phyloP scores from a whole-genome alignment of 306 rosid genomes.

The Casuarina equisetifolia region DNA sequence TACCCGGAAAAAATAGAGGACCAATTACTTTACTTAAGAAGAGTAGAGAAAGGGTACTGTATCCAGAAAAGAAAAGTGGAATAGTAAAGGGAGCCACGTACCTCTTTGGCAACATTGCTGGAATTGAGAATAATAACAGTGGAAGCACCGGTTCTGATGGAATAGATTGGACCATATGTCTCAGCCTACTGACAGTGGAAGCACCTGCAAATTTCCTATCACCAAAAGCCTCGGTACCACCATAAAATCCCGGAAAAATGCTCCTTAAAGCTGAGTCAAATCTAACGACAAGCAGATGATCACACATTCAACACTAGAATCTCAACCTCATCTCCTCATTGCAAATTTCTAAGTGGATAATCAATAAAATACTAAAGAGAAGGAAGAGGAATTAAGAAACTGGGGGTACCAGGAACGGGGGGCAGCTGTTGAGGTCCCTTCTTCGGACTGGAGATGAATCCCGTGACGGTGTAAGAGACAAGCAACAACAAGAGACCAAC shows the following conservation, averaged over 20 bases:
- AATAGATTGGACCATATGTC: constrained; percentile 69
- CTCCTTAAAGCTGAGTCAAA: neutral
- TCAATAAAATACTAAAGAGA: neutral
- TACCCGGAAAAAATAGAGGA: too few relatives aligned
- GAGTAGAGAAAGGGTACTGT: neutral
- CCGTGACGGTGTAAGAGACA: constrained; percentile 19
- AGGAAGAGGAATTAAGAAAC: neutral
- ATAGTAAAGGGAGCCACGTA: neutral
- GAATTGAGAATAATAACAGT: constrained; percentile 78
- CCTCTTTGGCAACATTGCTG: constrained; percentile 73
- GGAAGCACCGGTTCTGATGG: constrained; percentile 85
- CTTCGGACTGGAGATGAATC: constrained; percentile 4
- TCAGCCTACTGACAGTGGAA: constrained; percentile 34
- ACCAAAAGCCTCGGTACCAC: constrained; percentile 79
- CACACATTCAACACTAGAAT: neutral
- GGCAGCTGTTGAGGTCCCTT: constrained; percentile 45
- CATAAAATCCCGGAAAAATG: constrained; percentile 34
- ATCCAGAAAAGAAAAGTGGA: neutral
- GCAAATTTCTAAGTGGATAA: neutral
- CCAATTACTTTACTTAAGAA: neutral
- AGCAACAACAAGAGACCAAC: constrained; percentile 49
- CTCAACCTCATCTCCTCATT: neutral
- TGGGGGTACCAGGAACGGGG: constrained; percentile 55
- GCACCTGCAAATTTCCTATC: constrained; percentile 78
- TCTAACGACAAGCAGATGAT: neutral